These are phyloP conservation scores for Saccharomycopsis hybrid DNA, from an alignment of 1,139 yeast genomes.

Conservation along the genomic window DNA sequence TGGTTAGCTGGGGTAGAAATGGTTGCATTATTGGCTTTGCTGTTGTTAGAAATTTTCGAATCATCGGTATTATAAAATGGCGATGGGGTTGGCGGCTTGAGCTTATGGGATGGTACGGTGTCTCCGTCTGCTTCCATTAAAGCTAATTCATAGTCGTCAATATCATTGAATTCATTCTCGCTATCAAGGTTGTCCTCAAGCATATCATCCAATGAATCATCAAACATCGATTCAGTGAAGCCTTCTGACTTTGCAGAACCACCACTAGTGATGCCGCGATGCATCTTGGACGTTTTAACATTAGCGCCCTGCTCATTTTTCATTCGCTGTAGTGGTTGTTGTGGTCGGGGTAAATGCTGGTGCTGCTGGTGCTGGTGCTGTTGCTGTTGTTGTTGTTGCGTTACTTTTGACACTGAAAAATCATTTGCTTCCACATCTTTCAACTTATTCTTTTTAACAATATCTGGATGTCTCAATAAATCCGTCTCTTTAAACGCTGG, in stretches of 20 bases:
- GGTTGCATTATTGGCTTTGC: not conserved
- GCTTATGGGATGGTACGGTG: slow-evolving; percentile 3
- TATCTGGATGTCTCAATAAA: slow-evolving; percentile 19
- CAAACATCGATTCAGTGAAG: slow-evolving; percentile 17
- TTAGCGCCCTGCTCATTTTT: no score
- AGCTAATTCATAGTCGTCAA: slow-evolving; percentile 19
- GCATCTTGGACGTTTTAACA: not conserved
- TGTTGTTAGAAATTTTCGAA: not conserved
- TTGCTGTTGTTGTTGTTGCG: no score
- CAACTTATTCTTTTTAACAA: slow-evolving; percentile 6
- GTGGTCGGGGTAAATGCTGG: no score
- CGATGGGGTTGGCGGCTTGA: slow-evolving; percentile 3
- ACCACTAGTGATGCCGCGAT: not conserved
- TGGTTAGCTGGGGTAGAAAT: not conserved
- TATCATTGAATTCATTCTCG: slow-evolving; percentile 17
- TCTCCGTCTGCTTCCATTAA: slow-evolving; percentile 20
- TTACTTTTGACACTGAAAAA: not conserved
- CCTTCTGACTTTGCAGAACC: not conserved
- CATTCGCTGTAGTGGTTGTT: no score
- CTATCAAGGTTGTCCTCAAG: slow-evolving; percentile 8
- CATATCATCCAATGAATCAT: slow-evolving; percentile 18
- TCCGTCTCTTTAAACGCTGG: slow-evolving; percentile 30
- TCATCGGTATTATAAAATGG: not conserved
- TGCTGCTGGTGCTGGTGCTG: no score
- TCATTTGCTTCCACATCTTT: slow-evolving; percentile 9